These are phyloP conservation scores for Strombidium stylifer DNA, from an alignment of 73 alveolate species.

Conservation along the genomic window DNA sequence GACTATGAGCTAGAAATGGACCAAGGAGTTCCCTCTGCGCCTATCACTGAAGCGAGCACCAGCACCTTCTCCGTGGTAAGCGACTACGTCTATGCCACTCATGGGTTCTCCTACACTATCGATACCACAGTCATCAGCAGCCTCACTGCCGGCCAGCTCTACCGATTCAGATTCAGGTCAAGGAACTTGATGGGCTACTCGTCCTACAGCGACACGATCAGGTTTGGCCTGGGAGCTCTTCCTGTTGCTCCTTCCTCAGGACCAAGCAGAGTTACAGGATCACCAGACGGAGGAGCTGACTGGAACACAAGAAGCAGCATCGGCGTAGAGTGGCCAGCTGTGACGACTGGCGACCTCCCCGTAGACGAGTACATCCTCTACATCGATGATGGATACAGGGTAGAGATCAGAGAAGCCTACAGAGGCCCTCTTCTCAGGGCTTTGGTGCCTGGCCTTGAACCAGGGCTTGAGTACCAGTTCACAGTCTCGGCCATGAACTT, in stretches of 20 bases:
- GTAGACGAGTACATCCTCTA: conserved; percentile 32
- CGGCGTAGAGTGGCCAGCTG: conserved; percentile 25
- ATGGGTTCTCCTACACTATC: conserved; percentile 37
- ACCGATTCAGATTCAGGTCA: conserved; percentile 46
- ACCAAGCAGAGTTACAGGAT: no score
- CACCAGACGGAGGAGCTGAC: no score
- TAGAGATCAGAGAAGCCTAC: background rate
- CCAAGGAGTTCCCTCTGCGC: conserved; percentile 22
- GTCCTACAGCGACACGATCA: conserved; percentile 15
- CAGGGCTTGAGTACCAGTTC: conserved; percentile 37
- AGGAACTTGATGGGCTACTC: conserved; percentile 23
- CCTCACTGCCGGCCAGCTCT: conserved; percentile 17
- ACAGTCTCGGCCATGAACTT: conserved; percentile 57
- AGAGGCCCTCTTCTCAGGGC: background rate
- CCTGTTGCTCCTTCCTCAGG: conserved; percentile 51
- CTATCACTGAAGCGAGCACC: conserved; percentile 5
- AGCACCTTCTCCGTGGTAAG: conserved; percentile 1
- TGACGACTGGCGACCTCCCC: conserved; percentile 13
- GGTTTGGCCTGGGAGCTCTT: conserved; percentile 43
- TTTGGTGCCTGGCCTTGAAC: conserved; percentile 7
- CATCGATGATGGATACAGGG: conserved; percentile 57
- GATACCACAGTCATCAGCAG: conserved; percentile 19
- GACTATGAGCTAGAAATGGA: conserved; percentile 50
- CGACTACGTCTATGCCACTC: background rate
- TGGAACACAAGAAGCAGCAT: conserved; percentile 18